Evolutionary conservation across 345 rosid genomes (phyloP), one percentile per base, ranked within the genome.

Genomic region (Anastatica hierochuntica): DNA sequence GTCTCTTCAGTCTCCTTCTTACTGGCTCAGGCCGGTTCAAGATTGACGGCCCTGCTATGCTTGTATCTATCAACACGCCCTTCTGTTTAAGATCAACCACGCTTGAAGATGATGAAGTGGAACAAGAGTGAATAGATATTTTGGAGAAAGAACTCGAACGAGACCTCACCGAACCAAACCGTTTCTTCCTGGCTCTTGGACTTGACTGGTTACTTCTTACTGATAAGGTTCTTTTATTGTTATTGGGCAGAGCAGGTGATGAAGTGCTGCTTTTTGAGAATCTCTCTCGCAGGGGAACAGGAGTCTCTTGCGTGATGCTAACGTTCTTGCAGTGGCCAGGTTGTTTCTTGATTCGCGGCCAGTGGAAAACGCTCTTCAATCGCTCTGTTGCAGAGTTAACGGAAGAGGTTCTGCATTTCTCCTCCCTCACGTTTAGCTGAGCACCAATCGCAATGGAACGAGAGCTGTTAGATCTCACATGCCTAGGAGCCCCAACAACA

Each of bases 141-240:
- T 79, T 77, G 1, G 95, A 90, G 29, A 83, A 80, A 4, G 97
- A 90, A 42, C 82, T 84, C 11, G 92, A 86, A 5, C 83, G 82
- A n/a, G 88, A 74, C 42, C 86, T 72, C 19, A 77, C 70, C 10
- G 77, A 63, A 53, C 77, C 62, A 73, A 35, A 10, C 77, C 88
- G 48, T 42, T 79, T 90, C 75, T 86, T 86, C 77, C 79, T 78
- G 20, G 85, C 80, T 11, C 75, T 74, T 17, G 94, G 95, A 53
- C 95, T 90, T 8, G 94, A 79, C 53, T 72, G 83, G 61, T 73
- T 73, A 40, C 95, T 85, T 74, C 97, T 77, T 15, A 83, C 95
- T 1, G 94, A 72, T 10, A 90, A 69, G 9, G 88, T 72, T 39
- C 94, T 71, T 51, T 85, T 90, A 64, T 79, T 60, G 69, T 40